Conservation (phyloP, 495 filamentous ascomycete species). For the Geopyxis carbonaria region DNA sequence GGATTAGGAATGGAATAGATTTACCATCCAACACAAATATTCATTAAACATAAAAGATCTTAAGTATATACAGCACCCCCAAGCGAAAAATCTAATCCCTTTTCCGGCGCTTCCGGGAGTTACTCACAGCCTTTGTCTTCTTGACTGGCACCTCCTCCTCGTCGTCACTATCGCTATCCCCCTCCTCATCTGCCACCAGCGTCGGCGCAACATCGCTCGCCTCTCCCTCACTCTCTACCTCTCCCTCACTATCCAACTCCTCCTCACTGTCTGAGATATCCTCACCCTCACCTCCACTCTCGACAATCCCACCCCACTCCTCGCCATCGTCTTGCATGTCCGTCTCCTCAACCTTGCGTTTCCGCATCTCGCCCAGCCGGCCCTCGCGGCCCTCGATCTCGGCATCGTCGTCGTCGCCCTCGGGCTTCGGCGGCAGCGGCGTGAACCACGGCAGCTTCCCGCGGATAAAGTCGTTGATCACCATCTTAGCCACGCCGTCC, state of each 20-base stretch:
- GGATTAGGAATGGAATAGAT: no score
- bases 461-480: conserved; percentile 83
- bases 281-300: not conserved
- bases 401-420: conserved; percentile 35
- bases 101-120: no score
- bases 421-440: conserved; percentile 49
- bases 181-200: conserved; percentile 35
- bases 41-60: no score
- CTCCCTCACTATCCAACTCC: not conserved
- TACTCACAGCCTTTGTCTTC: no score
- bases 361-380: conserved; percentile 41
- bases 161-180: conserved; percentile 32
- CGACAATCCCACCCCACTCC: conserved; percentile 21
- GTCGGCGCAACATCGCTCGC: conserved; percentile 24
- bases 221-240: conserved; percentile 1
- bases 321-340: conserved; percentile 16
- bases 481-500: conserved; percentile 87
- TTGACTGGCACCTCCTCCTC: conserved; percentile 25
- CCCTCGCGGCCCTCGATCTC: conserved; percentile 37
- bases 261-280: not conserved
- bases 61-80: no score
- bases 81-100: no score
- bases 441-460: conserved; percentile 96
- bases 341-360: conserved; percentile 35
- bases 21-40: no score